Base-by-base conservation (phyloP, 2,329 filamentous ascomycete genomes). In the Hymenoscyphus infarciens region DNA sequence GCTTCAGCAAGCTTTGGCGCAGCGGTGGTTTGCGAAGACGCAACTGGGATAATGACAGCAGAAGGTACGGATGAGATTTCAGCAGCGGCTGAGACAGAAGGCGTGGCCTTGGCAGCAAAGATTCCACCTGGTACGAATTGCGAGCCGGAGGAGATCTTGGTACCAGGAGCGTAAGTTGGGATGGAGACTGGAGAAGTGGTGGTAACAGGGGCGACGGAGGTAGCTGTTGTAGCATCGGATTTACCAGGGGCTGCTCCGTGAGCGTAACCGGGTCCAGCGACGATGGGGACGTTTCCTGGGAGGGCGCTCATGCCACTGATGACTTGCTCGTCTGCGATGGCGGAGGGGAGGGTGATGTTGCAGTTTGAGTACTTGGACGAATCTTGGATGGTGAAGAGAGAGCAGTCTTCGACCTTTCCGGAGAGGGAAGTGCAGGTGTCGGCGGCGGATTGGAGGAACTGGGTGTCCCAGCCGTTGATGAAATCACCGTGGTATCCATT, bases 401-500 rank as follows among this genome's bases (percentile, higher is more conserved):
- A 77, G 77, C 93, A 97, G 75, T 93, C 91, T 53, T 81, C 71
- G 55, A 96, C 85, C 52, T 79, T 71, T 38, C 93, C 93, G 10
- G 85, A 87, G 0, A 71, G 72, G 75, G 86, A 89, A 59, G 88
- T 94, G 82, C 93, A 97, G 7, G 80, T 83, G 56, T 92, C 75
- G 65, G 93, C 80, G n/a, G 91, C 91, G 5, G 82, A 59, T 75
- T 92, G 86, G 39, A 95, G 82, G 75, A 91, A 86, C 3, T 80
- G 77, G 8, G 77, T 72, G 1, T 92, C 83, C 91, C 91, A 96
- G 31, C 90, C 91, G 73, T 83, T 87, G 70, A 92, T 87, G 76
- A 94, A 93, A 73, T 96, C 91, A 57, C 82, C 91, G 72, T 95
- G 85, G 79, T 91, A 91, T 39, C 90, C 88, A 68, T 81, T 90